Evolutionary conservation across 129 eudicot species (phyloP).

Genomic region (Sambucus nigra): DNA sequence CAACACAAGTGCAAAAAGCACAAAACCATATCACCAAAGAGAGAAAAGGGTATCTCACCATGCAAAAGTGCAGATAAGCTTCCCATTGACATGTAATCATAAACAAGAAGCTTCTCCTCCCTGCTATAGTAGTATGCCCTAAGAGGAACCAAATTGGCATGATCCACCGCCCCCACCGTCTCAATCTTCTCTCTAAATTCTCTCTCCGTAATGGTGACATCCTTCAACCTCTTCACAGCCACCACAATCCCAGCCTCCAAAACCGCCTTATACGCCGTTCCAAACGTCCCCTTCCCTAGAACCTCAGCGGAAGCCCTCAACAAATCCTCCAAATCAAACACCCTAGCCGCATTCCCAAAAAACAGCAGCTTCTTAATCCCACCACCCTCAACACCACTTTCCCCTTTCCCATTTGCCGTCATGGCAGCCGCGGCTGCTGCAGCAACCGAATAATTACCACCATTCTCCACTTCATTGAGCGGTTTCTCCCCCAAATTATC

Average conservation of each 20-base stretch:
- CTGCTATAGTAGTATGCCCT: constrained; percentile 79
- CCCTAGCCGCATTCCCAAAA: constrained; percentile 35
- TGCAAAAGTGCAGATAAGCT: constrained; percentile 93
- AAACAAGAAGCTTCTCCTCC: constrained; percentile 92
- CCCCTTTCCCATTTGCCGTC: constrained; percentile 27
- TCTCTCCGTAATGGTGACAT: constrained; percentile 50
- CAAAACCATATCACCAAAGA: neutral
- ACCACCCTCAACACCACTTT: constrained; percentile 17
- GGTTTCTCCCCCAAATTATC: constrained; percentile 41
- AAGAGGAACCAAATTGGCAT: constrained; percentile 77
- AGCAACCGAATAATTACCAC: constrained; percentile 30
- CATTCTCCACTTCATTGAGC: constrained; percentile 21
- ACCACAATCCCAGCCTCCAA: constrained; percentile 73
- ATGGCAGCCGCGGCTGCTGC: constrained; percentile 29
- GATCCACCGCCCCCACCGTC: constrained; percentile 76
- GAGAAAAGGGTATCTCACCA: constrained; percentile 41
- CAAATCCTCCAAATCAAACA: constrained; percentile 84
- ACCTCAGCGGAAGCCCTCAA: constrained; percentile 95
- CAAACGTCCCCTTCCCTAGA: constrained; percentile 82
- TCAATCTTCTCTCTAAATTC: constrained; percentile 83
- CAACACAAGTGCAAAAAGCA: neutral
- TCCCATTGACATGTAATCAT: constrained; percentile 93
- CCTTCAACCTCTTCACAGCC: constrained; percentile 94
- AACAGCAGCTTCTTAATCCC: constrained; percentile 60
- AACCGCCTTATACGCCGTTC: constrained; percentile 89